Percentiles rank a stretch among this genome's conserved stretches.
Evolutionary conservation across 2,329 filamentous ascomycete species (phyloP).

Genomic region (Aspergillus clavatus): DNA sequence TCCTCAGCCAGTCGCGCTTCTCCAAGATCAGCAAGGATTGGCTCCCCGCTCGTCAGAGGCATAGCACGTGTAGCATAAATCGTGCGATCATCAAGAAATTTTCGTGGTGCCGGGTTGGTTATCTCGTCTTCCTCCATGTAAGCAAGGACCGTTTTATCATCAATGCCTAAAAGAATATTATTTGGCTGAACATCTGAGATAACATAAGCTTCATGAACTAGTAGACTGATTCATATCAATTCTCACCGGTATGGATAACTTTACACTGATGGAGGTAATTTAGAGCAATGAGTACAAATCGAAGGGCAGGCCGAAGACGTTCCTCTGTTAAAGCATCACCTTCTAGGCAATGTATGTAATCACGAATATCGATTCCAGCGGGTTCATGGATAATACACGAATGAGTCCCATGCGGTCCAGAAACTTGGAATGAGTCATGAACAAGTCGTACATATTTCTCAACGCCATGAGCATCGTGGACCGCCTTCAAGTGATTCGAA

Average conservation of each 20-base stretch:
- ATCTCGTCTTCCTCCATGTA: slow-evolving; percentile 37
- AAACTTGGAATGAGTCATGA: slow-evolving; percentile 27
- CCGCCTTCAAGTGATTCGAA: slow-evolving; percentile 20
- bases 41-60: slow-evolving; percentile 27
- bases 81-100: slow-evolving; percentile 30
- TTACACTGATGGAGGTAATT: slow-evolving; percentile 85
- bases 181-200: slow-evolving; percentile 36
- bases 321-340: slow-evolving; percentile 18
- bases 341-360: slow-evolving; percentile 20
- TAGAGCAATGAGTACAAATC: slow-evolving; percentile 79
- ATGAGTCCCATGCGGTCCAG: slow-evolving; percentile 20
- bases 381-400: slow-evolving; percentile 23
- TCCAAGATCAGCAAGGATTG: slow-evolving; percentile 46
- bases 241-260: slow-evolving; percentile 36
- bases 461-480: slow-evolving; percentile 16
- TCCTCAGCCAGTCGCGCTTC: slow-evolving; percentile 35
- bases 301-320: slow-evolving; percentile 49
- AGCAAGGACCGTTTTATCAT: slow-evolving; percentile 30
- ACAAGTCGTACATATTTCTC: slow-evolving; percentile 19
- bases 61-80: slow-evolving; percentile 40
- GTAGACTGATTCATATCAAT: background rate
- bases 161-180: slow-evolving; percentile 40
- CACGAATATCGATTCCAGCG: slow-evolving; percentile 14
- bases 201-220: background rate
- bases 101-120: slow-evolving; percentile 36